phyloP scores from a whole-genome alignment of 2,329 filamentous ascomycete species.

The Sordariomycetes sp. region DNA sequence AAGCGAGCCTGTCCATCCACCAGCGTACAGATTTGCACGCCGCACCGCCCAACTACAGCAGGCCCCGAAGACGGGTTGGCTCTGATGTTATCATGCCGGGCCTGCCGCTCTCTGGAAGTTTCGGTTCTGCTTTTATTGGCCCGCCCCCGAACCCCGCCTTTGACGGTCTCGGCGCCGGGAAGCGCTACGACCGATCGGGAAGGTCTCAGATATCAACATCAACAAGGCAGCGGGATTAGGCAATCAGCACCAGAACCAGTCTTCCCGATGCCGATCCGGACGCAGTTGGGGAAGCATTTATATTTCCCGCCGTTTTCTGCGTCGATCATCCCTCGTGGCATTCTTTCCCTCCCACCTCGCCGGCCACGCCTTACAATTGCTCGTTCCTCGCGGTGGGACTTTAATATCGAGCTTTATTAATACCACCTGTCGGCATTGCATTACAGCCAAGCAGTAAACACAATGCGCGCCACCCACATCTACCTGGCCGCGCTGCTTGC shows the following conservation, averaged over 20 bases:
- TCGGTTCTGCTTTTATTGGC: not conserved
- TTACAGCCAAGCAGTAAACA: not conserved
- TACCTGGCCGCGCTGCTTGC: slow-evolving; percentile 9
- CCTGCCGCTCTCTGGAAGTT: not conserved
- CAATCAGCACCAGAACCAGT: not conserved
- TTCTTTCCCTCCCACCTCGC: not conserved
- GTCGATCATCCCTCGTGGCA: not conserved
- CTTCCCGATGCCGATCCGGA: not conserved
- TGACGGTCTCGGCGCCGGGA: not conserved
- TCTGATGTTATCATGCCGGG: no score
- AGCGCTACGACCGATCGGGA: not conserved
- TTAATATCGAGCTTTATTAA: no score
- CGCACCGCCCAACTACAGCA: no score
- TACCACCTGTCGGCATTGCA: not conserved
- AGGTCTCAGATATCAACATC: not conserved
- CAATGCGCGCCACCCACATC: not conserved
- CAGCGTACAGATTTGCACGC: no score
- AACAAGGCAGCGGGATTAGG: not conserved
- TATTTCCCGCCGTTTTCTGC: not conserved
- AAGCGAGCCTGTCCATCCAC: no score
- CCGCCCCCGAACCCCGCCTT: not conserved
- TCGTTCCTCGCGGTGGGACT: no score
- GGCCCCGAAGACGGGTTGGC: no score
- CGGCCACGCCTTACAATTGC: not conserved
- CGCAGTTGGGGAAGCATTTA: not conserved